Evolutionary conservation across 345 rosid species (phyloP).

Genomic region (Eucalyptus virginea): DNA sequence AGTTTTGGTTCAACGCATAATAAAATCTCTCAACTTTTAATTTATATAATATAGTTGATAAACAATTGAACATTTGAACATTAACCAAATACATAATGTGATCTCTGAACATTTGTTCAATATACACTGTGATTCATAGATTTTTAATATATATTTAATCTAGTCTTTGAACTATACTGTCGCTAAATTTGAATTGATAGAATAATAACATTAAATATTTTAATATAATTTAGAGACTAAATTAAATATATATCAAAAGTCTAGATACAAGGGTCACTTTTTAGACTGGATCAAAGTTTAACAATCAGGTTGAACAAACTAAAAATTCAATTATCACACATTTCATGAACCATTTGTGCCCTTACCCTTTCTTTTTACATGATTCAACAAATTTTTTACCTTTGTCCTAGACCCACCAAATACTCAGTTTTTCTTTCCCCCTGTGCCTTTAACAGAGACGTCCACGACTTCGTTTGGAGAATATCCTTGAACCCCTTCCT

Average conservation of each 20-base stretch:
- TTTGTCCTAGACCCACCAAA: background rate
- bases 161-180: fast-evolving
- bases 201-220: too few relatives aligned
- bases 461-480: fast-evolving
- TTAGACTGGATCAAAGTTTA: too few relatives aligned
- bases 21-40: too few relatives aligned
- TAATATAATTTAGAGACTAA: fast-evolving
- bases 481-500: background rate
- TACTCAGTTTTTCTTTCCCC: background rate
- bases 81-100: too few relatives aligned
- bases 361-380: background rate
- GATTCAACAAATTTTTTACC: background rate
- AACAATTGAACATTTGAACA: too few relatives aligned
- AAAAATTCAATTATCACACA: too few relatives aligned
- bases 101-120: fast-evolving
- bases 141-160: too few relatives aligned
- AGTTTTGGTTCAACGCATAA: too few relatives aligned
- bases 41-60: too few relatives aligned
- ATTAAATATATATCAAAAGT: too few relatives aligned
- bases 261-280: fast-evolving
- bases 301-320: fast-evolving
- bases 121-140: fast-evolving
- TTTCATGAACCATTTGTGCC: too few relatives aligned
- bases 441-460: background rate
- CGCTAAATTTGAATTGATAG: too few relatives aligned